Evolutionary conservation across 2,329 filamentous ascomycete species (phyloP), one percentile per base, ranked within the genome.

Genomic region (Fusarium staphyleae): DNA sequence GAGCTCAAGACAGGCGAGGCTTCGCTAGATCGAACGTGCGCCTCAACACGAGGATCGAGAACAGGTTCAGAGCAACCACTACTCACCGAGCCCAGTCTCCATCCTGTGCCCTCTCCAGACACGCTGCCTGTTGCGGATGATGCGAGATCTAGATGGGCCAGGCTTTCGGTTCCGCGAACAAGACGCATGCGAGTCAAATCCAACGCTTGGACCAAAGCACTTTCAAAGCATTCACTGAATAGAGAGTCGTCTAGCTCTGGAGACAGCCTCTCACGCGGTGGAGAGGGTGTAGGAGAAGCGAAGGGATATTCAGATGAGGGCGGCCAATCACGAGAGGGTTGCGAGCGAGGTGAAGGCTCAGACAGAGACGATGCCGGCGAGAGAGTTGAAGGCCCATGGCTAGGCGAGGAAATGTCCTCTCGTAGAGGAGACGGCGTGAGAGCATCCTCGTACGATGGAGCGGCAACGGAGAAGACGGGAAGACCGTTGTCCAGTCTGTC

Each of bases 401-500:
- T 4, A n/a, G 28, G n/a, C 16, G 14, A 13, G 15, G 9, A 7
- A 24, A 12, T 7, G 5, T 6, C 18, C 19, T 36, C 19, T 9
- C n/a, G 7, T 5, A 11, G 13, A 15, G 16, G 14, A n/a, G 47
- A 11, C 4, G 51, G 14, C 2, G n/a, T 29, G 11, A 32, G 22
- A 9, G 16, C 13, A 8, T 3, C 29, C 30, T 36, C 36, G 18
- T 26, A 13, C 3, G 16, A 30, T 12, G 42, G 28, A 3, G 9
- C 42, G 6, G 11, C 16, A 7, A 44, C 6, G 22, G 15, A 10
- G 12, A 55, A 28, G n/a, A 43, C 28, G 22, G 15, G 28, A n/a
- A 57, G 15, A 3, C 22, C 41, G 24, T 48, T 29, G 24, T 18
- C 13, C n/a, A 47, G 24, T 16, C 11, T 42, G n/a, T 39, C 45